phyloP scores from a whole-genome alignment of 352 stramenopile genomes.

The Pythium chondricola region DNA sequence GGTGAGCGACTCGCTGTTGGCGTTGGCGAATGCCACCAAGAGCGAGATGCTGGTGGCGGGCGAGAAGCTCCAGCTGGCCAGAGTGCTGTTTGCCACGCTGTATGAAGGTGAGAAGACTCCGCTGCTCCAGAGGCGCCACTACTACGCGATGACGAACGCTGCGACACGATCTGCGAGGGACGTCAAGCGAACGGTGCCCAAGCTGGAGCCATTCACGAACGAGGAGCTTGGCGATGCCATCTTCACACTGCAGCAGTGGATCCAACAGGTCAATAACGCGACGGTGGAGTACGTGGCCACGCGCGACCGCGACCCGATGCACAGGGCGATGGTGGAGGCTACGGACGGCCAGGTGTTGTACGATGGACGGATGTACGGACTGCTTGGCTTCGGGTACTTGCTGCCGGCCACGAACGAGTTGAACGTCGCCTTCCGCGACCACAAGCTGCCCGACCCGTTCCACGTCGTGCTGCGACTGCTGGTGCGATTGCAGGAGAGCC shows the following conservation, averaged over 20 bases:
- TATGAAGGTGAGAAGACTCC: constrained; percentile 8
- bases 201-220: constrained; percentile 21
- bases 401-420: constrained; percentile 42
- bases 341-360: constrained; percentile 30
- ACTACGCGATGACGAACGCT: neutral
- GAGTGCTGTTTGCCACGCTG: constrained; percentile 32
- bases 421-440: constrained; percentile 50
- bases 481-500: constrained; percentile 53
- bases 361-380: constrained; percentile 44
- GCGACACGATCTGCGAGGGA: neutral
- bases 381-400: constrained; percentile 50
- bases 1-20: constrained; percentile 47
- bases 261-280: constrained; percentile 19
- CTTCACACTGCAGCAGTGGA: constrained; percentile 13
- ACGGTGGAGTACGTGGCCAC: constrained; percentile 27
- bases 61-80: neutral
- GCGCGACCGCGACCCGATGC: constrained; percentile 26
- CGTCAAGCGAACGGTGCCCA: neutral
- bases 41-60: neutral
- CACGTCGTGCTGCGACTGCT: constrained; percentile 46
- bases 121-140: neutral
- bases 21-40: constrained; percentile 31
- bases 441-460: constrained; percentile 45
- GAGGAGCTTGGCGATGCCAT: constrained; percentile 32
- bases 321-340: constrained; percentile 30